Conservation (phyloP, 495 filamentous ascomycete species). For the Trichocladium antarcticum region DNA sequence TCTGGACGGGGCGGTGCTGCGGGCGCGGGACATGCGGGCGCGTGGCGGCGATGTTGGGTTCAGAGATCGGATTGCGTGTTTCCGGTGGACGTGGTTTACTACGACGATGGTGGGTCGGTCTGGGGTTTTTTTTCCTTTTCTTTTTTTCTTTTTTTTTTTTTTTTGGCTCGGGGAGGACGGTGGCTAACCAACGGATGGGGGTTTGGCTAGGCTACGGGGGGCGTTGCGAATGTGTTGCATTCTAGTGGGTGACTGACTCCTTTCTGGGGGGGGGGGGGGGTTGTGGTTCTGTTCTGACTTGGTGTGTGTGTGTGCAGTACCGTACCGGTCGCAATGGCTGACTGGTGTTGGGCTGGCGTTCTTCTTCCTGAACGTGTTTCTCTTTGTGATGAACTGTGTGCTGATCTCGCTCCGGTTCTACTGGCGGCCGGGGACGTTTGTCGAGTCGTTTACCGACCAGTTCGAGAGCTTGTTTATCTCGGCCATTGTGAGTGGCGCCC, state of each 20-base stretch:
- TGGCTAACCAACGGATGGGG: neutral
- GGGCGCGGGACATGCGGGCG: conserved; percentile 10
- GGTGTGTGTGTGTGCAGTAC: conserved; percentile 38
- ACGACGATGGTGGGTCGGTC: conserved; percentile 55
- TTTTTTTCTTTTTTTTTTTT: too few species aligned
- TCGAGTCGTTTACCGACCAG: conserved; percentile 61
- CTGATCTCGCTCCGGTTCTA: conserved; percentile 61
- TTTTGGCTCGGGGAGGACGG: neutral
- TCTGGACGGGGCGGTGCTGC: conserved; percentile 20
- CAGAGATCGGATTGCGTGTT: conserved; percentile 37
- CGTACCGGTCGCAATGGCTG: conserved; percentile 58
- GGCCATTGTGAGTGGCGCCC: conserved; percentile 48
- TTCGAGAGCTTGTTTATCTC: conserved; percentile 73
- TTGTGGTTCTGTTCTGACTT: neutral
- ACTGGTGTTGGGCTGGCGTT: conserved; percentile 61
- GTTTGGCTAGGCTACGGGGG: conserved; percentile 63
- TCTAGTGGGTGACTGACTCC: conserved; percentile 40
- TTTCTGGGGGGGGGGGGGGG: neutral
- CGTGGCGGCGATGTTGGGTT: conserved; percentile 27
- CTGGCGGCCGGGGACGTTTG: conserved; percentile 59
- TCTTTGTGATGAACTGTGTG: conserved; percentile 59
- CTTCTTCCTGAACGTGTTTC: conserved; percentile 61
- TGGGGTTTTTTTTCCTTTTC: too few species aligned
- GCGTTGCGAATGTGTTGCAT: conserved; percentile 68
- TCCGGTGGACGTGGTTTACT: conserved; percentile 61